Evolutionary conservation across 1,284 basidiomycete species (phyloP), one percentile per base, ranked within the genome.

Genomic region (Trametes hirsuta): DNA sequence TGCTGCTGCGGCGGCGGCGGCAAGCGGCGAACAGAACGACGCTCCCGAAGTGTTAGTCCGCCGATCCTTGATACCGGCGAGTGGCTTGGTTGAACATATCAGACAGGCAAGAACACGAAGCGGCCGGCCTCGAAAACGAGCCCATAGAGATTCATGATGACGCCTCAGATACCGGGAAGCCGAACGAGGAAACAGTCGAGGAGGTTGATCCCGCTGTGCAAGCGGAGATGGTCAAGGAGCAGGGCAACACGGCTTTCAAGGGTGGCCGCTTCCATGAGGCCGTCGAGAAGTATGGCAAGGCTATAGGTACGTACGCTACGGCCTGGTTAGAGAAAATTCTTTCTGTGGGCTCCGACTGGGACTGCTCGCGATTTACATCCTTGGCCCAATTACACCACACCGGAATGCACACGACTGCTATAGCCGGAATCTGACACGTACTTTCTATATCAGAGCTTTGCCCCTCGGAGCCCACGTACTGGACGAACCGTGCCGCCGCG

Each of bases 401-500:
- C 8, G 5, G 30, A 30, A 30, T 8, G 30, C 30, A 30, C 30
- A 30, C 30, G 30, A 30, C 5, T 1, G 30, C 39, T 18, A 18
- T 40, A 11, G 5, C 39, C 39, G 6, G 11, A 9, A 46, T 25
- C 15, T 4, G 9, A 14, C 14, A 6, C n/a, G 21, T 48, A 24
- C 21, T n/a, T 34, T 44, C 40, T 53, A 22, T 22, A 6, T 18
- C 22, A 63, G 53, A 86, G 60, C 75, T 90, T 58, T 86, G 87
- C 61, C 79, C 89, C 0, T 71, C 80, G 4, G 89, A 94, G 69
- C 85, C 92, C 2, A 82, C 90, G 0, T 94, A 91, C 70, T 79
- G 90, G 61, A 91, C 91, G 14, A 96, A 96, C 74, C 86, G 94
- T 44, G 93, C 93, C 0, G 94, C 94, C 2, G 88, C 93, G 3